Evolutionary conservation across 2,329 filamentous ascomycete species (phyloP), one percentile per base, ranked within the genome.

Genomic region (Teratosphaeria viscida): DNA sequence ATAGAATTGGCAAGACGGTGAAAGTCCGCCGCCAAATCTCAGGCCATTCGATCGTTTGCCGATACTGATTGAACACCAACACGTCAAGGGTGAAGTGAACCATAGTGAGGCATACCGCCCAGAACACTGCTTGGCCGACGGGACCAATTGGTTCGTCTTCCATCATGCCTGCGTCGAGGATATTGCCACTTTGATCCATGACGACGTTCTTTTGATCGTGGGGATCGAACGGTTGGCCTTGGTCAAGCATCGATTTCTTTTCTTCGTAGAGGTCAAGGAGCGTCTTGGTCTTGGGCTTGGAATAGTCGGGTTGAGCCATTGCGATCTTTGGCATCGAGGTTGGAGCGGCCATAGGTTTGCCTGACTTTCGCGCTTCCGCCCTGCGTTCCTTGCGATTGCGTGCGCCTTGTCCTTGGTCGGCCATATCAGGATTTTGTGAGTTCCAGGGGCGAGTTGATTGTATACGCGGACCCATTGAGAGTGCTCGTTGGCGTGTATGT

Each of bases 1-100:
- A 73, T 61, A 81, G 73, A 11, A 79, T 68, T 0, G 78, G 78
- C 37, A 76, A 60, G 2, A 76, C 72, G 2, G 70, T 79, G 1
- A 74, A 68, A 1, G 84, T 78, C 54, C 87, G 79, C 56, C 69
- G 68, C 12, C 78, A 65, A 2, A 90, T 79, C 27, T 77, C 73
- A 0, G 68, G 59, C 85, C 85, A 90, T 3, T 80, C 70, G 2
- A 91, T 79, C 2, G 84, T 79, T 62, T 85, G 79, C n/a, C 84
- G 83, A 68, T 90, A 94, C 73, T 94, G 89, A 66, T 86, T 81
- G 71, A 90, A 87, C 26, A 91, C 88, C 11, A 94, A 78, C 43
- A 91, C 85, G 69, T 92, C 89, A 57, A 94, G 80, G 0, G 87
- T 90, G 65, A 91, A 85, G 70, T 92, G 88, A 56, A 92, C 74